These are phyloP conservation scores for Suaeda aralocaspica DNA, from an alignment of 148 eudicot genomes.

Conservation along the genomic window DNA sequence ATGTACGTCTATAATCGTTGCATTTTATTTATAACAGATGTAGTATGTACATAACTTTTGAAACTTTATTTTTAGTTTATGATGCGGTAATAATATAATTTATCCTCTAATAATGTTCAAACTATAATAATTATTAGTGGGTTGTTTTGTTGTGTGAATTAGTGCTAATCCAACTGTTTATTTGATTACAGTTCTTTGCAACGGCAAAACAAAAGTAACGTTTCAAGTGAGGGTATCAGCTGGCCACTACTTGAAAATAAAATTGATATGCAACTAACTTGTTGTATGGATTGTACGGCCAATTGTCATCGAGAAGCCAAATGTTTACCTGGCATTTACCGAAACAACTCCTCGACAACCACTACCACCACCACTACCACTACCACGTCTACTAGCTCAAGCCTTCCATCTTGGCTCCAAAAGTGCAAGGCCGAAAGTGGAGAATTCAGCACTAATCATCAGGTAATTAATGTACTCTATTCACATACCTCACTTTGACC, in stretches of 20 bases:
- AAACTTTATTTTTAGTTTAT: no score
- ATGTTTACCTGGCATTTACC: slow-evolving; percentile 25
- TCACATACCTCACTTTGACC: no score
- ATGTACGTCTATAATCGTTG: not conserved
- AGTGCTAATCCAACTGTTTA: slow-evolving; percentile 15
- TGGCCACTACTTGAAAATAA: slow-evolving; percentile 35
- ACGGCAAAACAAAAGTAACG: slow-evolving; percentile 30
- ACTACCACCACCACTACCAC: slow-evolving; percentile 19
- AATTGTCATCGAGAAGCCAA: slow-evolving; percentile 27
- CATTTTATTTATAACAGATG: no score
- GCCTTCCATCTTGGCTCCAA: slow-evolving; percentile 66
- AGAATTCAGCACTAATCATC: slow-evolving; percentile 29
- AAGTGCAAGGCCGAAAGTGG: slow-evolving; percentile 54
- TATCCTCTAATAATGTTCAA: no score
- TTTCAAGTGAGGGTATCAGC: slow-evolving; percentile 31
- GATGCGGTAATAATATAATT: no score
- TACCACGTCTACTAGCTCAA: slow-evolving; percentile 38
- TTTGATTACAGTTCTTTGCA: slow-evolving; percentile 33
- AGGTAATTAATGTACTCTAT: no score
- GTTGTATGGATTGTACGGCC: slow-evolving; percentile 56
- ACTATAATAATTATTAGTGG: no score
- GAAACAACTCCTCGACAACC: slow-evolving; percentile 13
- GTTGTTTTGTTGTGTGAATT: not conserved
- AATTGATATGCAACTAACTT: slow-evolving; percentile 42
- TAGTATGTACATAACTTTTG: no score